Percentiles rank a stretch among this genome's conserved stretches.
These are phyloP conservation scores for Cladosporium sp. DNA, from an alignment of 2,329 filamentous ascomycete genomes.

Conservation along the genomic window DNA sequence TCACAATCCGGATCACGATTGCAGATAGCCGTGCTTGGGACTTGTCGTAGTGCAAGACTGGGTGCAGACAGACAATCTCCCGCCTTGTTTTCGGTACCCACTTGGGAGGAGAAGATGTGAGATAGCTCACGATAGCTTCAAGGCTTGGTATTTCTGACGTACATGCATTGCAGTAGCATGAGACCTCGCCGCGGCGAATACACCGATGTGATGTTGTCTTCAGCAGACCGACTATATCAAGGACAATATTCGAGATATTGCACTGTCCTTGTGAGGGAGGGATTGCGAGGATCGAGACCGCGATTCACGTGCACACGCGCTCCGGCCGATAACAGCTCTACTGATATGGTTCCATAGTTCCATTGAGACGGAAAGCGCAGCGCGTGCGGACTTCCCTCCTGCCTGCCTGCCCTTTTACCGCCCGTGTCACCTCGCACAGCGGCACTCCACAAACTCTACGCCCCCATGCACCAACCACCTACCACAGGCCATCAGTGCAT, in stretches of 20 bases:
- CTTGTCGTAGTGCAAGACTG: neutral
- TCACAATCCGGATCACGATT: slow-evolving; percentile 9
- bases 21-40: slow-evolving; percentile 12
- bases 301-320: neutral
- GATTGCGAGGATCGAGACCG: neutral
- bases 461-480: slow-evolving; percentile 9
- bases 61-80: slow-evolving; percentile 4
- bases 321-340: neutral
- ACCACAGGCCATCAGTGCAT: slow-evolving; percentile 5
- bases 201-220: neutral
- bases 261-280: neutral
- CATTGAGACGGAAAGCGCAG: neutral
- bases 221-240: slow-evolving; percentile 5
- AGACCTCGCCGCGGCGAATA: neutral
- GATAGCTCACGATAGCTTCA: neutral
- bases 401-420: neutral
- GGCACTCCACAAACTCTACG: slow-evolving; percentile 5
- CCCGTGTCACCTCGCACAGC: neutral
- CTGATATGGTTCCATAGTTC: neutral
- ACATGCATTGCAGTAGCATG: neutral
- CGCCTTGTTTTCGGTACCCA: slow-evolving; percentile 1
- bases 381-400: slow-evolving; percentile 6
- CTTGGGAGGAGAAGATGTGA: neutral
- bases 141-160: slow-evolving; percentile 1
- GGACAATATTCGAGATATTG: neutral